Percentiles rank a stretch among this genome's conserved stretches.
Evolutionary conservation across 768 basidiomycete genomes (phyloP).

Genomic region (Phylloporus sp.): DNA sequence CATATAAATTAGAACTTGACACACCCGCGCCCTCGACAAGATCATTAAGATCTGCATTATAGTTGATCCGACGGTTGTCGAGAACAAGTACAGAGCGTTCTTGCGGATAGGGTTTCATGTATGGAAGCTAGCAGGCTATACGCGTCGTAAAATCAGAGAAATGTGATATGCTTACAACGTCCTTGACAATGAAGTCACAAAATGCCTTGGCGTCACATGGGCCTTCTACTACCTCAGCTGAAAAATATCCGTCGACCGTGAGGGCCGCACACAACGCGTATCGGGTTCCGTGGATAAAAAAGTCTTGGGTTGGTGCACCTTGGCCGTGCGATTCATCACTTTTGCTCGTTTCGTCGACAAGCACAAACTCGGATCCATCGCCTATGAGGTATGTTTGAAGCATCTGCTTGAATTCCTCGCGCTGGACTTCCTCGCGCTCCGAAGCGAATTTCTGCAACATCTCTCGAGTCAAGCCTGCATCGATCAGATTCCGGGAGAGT

Average conservation of each 20-base stretch:
- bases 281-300: slow-evolving; percentile 26
- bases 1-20: too few relatives aligned
- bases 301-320: too few relatives aligned
- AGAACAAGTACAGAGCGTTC: slow-evolving; percentile 25
- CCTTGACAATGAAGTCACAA: slow-evolving; percentile 30
- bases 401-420: slow-evolving; percentile 1
- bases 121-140: slow-evolving; percentile 12
- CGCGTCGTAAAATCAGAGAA: neutral
- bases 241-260: slow-evolving; percentile 10
- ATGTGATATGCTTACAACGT: neutral
- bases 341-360: too few relatives aligned
- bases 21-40: too few relatives aligned
- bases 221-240: slow-evolving; percentile 23
- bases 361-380: slow-evolving; percentile 2
- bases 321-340: too few relatives aligned
- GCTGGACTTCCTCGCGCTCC: neutral
- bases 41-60: slow-evolving; percentile 16
- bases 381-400: neutral
- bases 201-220: slow-evolving; percentile 33
- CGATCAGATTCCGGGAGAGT: slow-evolving; percentile 14
- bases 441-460: slow-evolving; percentile 1
- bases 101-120: slow-evolving; percentile 28
- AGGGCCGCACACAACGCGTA: slow-evolving; percentile 35
- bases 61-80: slow-evolving; percentile 29
- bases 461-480: slow-evolving; percentile 1